Base-by-base conservation (phyloP, 2,329 filamentous ascomycete genomes). In the Hymenoscyphus repandus region DNA sequence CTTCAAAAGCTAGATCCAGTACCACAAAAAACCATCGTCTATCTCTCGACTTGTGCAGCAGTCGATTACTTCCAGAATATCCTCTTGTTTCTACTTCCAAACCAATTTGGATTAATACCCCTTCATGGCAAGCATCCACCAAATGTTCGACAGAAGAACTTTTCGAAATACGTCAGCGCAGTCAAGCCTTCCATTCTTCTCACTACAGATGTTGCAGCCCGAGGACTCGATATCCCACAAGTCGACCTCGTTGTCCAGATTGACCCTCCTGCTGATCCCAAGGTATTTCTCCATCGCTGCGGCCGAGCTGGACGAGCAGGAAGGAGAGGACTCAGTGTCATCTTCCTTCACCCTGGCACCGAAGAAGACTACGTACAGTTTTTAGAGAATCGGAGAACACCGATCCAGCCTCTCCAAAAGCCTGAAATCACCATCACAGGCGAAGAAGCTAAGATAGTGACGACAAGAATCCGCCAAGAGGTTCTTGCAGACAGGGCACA, bases 331-430 rank as follows among this genome's bases (percentile, higher is more conserved):
- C 72, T 96, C 17, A 90, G 90, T 12, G 80, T 97, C 1, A 84
- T 95, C 0, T 85, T 99, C 66, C 76, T 99, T 15, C 88, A 88
- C 6, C 86, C 88, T 0, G 90, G 90, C 1, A 77, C 83, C 15
- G 93, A 97, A 69, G 89, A 93, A 68, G 90, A 95, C 63, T 97
- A 96, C 64, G 77, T 96, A 1, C 79, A 85, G 1, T 97, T 96
- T 60, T 75, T 99, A 2, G 84, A 88, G 44, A 83, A 96, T 15
- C 83, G 91, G 17, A 89, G 95, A 67, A 96, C 91, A 0, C 91
- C 91, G 0, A 87, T 96, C 31, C 69, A 74, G 1, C 80, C 75
- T 0, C 76, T 93, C 2, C 70, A 72, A 0, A 73, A 76, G 3
- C 82, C 86, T 0, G 64, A 66, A 1, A 70, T 91, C 30, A 62